Evolutionary conservation across 345 rosid species (phyloP).

Genomic region (Eucalyptus erythrocorys): DNA sequence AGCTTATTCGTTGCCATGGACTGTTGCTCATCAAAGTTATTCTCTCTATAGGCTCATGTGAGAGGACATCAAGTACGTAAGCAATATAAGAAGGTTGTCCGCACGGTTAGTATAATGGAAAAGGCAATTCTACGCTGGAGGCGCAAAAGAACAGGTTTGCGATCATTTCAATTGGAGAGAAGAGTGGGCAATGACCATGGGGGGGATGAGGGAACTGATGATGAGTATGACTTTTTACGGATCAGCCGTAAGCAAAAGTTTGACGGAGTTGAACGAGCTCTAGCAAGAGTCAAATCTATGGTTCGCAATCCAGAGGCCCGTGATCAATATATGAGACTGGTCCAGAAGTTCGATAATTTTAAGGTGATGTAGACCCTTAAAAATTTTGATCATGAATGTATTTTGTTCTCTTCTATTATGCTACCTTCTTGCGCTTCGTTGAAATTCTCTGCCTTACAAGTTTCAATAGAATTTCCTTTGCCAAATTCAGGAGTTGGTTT

Average conservation of each 20-base stretch:
- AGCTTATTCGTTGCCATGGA: neutral
- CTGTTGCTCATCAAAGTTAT: neutral
- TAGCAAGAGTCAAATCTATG: slow-evolving; percentile 54
- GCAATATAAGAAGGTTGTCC: slow-evolving; percentile 45
- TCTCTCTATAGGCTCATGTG: slow-evolving; percentile 38
- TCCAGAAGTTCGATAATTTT: slow-evolving; percentile 11
- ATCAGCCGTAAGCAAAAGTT: slow-evolving; percentile 40
- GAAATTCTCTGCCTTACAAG: neutral
- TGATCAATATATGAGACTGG: slow-evolving; percentile 53
- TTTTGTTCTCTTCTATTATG: neutral
- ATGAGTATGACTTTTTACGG: slow-evolving; percentile 48
- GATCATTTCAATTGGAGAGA: slow-evolving; percentile 33
- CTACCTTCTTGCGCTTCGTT: neutral
- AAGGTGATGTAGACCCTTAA: slow-evolving; percentile 9
- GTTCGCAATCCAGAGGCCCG: slow-evolving; percentile 44
- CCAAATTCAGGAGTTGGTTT: neutral
- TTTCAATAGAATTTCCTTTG: neutral
- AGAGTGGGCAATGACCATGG: neutral
- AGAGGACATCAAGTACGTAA: slow-evolving; percentile 58
- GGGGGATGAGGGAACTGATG: slow-evolving; percentile 14
- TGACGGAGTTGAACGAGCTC: slow-evolving; percentile 47
- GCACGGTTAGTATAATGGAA: slow-evolving; percentile 57
- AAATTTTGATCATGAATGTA: neutral
- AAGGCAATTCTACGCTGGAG: slow-evolving; percentile 65
- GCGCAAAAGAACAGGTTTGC: slow-evolving; percentile 44